Base-by-base conservation (phyloP, 306 rosid genomes). In the Cicer cuneatum region DNA sequence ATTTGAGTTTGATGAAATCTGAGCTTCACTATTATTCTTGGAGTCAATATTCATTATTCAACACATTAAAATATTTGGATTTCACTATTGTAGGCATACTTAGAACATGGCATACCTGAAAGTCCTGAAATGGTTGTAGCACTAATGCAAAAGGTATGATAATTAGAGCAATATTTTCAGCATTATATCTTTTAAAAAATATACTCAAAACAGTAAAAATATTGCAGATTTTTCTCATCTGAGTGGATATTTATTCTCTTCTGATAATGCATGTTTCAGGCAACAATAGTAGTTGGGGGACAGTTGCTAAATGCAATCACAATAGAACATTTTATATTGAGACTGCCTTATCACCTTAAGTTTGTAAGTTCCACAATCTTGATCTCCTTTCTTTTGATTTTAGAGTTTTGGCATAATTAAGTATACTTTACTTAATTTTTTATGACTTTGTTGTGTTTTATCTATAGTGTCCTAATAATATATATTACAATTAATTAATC, bases 281-380 rank as follows among this genome's bases (percentile, higher is more conserved):
- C 97, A 81, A 91, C 90, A 33, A 78, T 94, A 69, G 71, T 78
- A 38, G 97, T 94, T 43, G 96, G 93, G 9, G 99, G 97, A 14
- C 93, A 92, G 85, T 71, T 80, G 54, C 89, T 94, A 12, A 90
- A 90, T 74, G 97, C 97, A 85, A 90, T 92, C 45, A 91, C 96
- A 51, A 92, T 94, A 66, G 99, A 94, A 80, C 99, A 90, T 75
- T 94, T 94, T 81, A 94, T 94, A 77, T 82, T 94, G 87, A 91
- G 99, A 84, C 73, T 94, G 47, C 96, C 99, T 63, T 92, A 90
- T 84, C 99, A 94, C 88, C 87, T 94, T 68, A 94, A 91, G 82
- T 92, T 92, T 76, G 99, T 94, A 72, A 91, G 98, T 73, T 35
- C 68, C 16, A 18, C 21, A 48, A 70, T 49, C 54, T 56, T 18